These are phyloP conservation scores for Plantago coronopus DNA, from an alignment of 305 asterid genomes.

Conservation along the genomic window DNA sequence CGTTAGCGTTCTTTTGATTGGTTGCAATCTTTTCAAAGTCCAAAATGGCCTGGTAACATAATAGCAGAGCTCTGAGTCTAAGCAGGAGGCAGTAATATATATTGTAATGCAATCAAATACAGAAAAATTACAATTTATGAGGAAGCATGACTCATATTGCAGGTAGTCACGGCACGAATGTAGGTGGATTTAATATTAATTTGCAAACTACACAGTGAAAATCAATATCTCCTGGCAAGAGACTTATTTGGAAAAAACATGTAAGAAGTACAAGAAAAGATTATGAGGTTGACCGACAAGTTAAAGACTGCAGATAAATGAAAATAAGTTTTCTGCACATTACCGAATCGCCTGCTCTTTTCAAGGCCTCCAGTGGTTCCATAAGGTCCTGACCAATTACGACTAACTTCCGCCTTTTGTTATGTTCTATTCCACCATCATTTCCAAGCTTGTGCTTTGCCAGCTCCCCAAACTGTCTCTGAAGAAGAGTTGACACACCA, in stretches of 20 bases:
- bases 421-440: constrained; percentile 29
- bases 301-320: not conserved
- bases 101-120: not conserved
- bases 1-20: constrained; percentile 53
- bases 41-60: constrained; percentile 46
- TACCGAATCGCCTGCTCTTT: constrained; percentile 65
- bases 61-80: constrained; percentile 17
- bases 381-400: constrained; percentile 58
- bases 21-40: constrained; percentile 69
- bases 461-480: constrained; percentile 48
- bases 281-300: not conserved
- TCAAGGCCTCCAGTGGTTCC: constrained; percentile 64
- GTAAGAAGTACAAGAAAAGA: not conserved
- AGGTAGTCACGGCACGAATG: not conserved
- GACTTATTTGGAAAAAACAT: not conserved
- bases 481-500: constrained; percentile 55
- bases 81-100: not conserved
- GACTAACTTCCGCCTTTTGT: constrained; percentile 44
- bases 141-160: not conserved
- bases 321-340: constrained; percentile 20
- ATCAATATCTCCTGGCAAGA: not conserved
- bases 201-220: not conserved
- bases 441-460: constrained; percentile 32
- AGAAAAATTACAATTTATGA: not conserved
- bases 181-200: not conserved